Evolutionary conservation across 345 rosid genomes (phyloP), one percentile per base, ranked within the genome.

Genomic region (Camelina sativa): DNA sequence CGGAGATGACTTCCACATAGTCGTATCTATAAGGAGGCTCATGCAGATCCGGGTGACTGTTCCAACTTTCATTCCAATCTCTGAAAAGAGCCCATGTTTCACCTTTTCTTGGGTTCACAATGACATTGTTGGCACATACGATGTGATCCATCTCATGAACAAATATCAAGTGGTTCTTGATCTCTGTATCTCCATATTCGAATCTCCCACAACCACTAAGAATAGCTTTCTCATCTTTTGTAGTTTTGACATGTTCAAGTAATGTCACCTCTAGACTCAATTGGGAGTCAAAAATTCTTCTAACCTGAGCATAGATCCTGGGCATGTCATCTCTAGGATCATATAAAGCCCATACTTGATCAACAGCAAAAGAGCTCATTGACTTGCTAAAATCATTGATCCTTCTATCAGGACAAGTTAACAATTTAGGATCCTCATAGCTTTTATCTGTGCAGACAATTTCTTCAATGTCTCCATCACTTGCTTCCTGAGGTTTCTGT

Each of bases 51-150:
- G 5, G 46, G 10, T 61, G 52, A 51, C 30, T 56, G 75, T 82
- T 83, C 66, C 84, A 82, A 47, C 67, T 82, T 11, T 34, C 44
- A 69, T 87, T 69, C 97, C 97, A 86, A 25, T 85, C 81, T 82
- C 74, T 89, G 66, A 83, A 91, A 56, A 91, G 81, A 50, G 96
- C 92, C 98, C 97, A 91, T 43, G 80, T 85, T 82, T 93, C 97
- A 11, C 92, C 93, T 64, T 78, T 81, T 69, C 78, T 76, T 66
- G 93, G 98, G 77, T 87, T 43, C 19, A 73, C 82, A 23, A 91
- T 67, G 76, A 73, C 7, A 73, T 34, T 76, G 22, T 62, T 19
- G 34, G 62, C 35, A 73, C 73, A 71, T 67, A 66, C 78, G 20
- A 16, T 38, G 10, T 61, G 61, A 58, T 37, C 11, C 64, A 82